Percentiles rank a stretch among this genome's conserved stretches.
phyloP scores from a whole-genome alignment of 257 asterid genomes.

The Solanum acaule region DNA sequence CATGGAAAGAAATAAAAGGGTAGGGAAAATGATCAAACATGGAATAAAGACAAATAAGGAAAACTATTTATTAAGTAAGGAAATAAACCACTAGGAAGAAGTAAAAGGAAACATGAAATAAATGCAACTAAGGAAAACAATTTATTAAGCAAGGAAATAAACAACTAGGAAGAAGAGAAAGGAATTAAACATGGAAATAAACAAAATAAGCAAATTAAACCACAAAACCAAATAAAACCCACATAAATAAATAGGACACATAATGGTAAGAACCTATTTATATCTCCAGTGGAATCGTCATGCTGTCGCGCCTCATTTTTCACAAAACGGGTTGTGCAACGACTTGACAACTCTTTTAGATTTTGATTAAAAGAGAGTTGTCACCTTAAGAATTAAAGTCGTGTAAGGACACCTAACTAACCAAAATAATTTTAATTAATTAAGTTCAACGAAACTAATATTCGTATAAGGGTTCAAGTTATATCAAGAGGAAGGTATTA shows the following conservation, averaged over 20 bases:
- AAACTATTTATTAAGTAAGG: too few species aligned
- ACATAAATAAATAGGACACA: not conserved
- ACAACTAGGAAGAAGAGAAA: not conserved
- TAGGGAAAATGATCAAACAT: not conserved
- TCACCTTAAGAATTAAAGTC: not conserved
- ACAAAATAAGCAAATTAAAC: not conserved
- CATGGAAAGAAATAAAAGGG: not conserved
- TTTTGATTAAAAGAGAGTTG: not conserved
- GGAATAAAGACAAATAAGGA: not conserved
- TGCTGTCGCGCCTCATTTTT: not conserved
- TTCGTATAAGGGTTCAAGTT: not conserved
- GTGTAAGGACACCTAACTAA: not conserved
- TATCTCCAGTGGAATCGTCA: not conserved
- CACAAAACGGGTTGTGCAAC: not conserved
- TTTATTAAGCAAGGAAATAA: too few species aligned
- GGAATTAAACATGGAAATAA: not conserved
- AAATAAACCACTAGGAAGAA: too few species aligned
- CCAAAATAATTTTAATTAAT: not conserved
- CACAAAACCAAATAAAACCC: not conserved
- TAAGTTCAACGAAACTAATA: too few species aligned
- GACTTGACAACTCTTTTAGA: not conserved
- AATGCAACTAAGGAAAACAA: too few species aligned
- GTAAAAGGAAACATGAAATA: too few species aligned
- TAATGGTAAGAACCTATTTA: not conserved
- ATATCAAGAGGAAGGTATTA: not conserved